phyloP scores from a whole-genome alignment of 2,329 filamentous ascomycete species.

The Fusarium sp. region DNA sequence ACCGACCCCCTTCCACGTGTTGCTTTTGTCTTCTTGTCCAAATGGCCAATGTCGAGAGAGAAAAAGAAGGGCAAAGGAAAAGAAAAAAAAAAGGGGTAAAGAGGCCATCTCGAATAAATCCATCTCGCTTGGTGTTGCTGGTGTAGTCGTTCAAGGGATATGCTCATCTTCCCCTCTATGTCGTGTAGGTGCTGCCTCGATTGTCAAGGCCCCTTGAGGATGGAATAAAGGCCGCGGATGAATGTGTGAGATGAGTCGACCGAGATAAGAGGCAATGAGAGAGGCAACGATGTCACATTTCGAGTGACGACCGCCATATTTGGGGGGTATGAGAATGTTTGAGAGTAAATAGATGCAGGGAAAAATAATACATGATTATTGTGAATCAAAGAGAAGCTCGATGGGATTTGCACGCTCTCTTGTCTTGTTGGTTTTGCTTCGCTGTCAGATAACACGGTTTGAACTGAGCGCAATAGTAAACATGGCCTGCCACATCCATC shows the following conservation, averaged over 20 bases:
- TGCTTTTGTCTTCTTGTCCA: slow-evolving; percentile 36
- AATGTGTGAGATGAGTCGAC: slow-evolving; percentile 11
- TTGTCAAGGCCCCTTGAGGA: not conserved
- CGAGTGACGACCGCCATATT: slow-evolving; percentile 5
- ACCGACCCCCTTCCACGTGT: slow-evolving; percentile 22
- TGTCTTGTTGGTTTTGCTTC: slow-evolving; percentile 10
- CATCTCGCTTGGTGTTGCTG: not conserved
- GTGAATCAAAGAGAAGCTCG: slow-evolving; percentile 19
- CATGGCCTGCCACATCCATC: not conserved
- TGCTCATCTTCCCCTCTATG: slow-evolving; percentile 6
- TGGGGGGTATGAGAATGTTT: slow-evolving; percentile 17
- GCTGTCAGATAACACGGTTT: slow-evolving; percentile 5
- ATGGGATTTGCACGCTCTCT: slow-evolving; percentile 1
- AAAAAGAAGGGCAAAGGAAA: slow-evolving; percentile 1
- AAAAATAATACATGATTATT: slow-evolving; percentile 38
- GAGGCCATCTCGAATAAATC: not conserved
- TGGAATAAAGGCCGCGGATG: slow-evolving; percentile 11
- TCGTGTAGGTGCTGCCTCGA: slow-evolving; percentile 13
- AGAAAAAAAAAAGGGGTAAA: not conserved
- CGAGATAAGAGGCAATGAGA: slow-evolving; percentile 18
- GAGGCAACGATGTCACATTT: slow-evolving; percentile 31
- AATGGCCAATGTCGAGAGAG: slow-evolving; percentile 9
- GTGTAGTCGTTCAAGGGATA: slow-evolving; percentile 3
- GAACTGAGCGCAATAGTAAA: not conserved
- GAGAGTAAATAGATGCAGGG: slow-evolving; percentile 24